These are phyloP conservation scores for Galerina sulciceps DNA, from an alignment of 768 basidiomycete genomes.

Conservation along the genomic window DNA sequence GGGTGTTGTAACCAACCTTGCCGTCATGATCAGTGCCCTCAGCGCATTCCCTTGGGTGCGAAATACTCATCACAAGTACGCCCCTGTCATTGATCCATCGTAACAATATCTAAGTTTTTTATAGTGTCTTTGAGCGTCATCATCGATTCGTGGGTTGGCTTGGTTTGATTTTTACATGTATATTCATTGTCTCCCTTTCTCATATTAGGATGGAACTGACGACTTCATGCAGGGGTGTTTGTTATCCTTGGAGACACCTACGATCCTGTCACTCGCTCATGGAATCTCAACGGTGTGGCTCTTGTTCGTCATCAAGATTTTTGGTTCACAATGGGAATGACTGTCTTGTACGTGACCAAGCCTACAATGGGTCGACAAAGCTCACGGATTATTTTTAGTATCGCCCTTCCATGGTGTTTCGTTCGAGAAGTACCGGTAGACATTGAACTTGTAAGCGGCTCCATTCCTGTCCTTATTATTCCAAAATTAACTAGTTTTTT, in stretches of 20 bases:
- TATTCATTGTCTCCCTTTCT: conserved; percentile 8
- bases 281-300: conserved; percentile 57
- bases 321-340: conserved; percentile 79
- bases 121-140: conserved; percentile 77
- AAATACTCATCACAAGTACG: conserved; percentile 81
- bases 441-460: conserved; percentile 68
- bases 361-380: conserved; percentile 4
- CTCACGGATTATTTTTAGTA: conserved; percentile 42
- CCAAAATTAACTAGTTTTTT: conserved; percentile 13
- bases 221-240: conserved; percentile 52
- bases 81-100: neutral
- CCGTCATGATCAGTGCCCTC: conserved; percentile 59
- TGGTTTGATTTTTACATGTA: conserved; percentile 54
- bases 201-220: neutral
- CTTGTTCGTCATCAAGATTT: conserved; percentile 74
- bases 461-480: conserved; percentile 8
- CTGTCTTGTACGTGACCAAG: conserved; percentile 57
- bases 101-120: conserved; percentile 2
- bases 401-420: conserved; percentile 76
- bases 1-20: conserved; percentile 61
- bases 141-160: conserved; percentile 83
- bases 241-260: conserved; percentile 71
- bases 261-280: conserved; percentile 54
- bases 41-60: conserved; percentile 82
- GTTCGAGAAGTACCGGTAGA: conserved; percentile 75